phyloP scores from a whole-genome alignment of 805 yeast species.

The Nadsonia fulvescens region DNA sequence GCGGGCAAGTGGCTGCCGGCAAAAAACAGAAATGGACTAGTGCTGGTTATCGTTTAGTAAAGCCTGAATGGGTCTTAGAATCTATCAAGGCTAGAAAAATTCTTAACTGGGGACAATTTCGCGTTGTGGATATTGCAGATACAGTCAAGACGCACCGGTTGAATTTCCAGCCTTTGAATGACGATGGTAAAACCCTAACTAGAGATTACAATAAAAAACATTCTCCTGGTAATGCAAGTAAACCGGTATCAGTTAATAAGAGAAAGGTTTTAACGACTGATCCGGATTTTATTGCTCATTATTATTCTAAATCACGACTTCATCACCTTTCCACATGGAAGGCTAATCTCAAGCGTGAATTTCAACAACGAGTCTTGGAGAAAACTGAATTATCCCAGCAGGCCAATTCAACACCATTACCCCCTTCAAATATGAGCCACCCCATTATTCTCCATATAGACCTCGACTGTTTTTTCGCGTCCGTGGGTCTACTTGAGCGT shows the following conservation, averaged over 20 bases:
- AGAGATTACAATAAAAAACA: too few species aligned
- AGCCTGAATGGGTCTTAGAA: slow-evolving; percentile 67
- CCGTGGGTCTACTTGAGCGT: slow-evolving; percentile 51
- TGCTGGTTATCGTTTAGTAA: slow-evolving; percentile 52
- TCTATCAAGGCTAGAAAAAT: slow-evolving; percentile 30
- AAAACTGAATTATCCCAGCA: slow-evolving; percentile 15
- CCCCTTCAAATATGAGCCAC: too few species aligned
- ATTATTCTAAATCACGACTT: slow-evolving; percentile 64
- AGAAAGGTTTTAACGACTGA: too few species aligned
- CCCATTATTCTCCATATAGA: slow-evolving; percentile 57
- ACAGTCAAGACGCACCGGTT: too few species aligned
- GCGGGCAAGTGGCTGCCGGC: slow-evolving; percentile 67
- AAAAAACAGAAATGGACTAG: slow-evolving; percentile 47
- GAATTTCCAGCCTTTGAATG: too few species aligned
- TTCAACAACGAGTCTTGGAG: slow-evolving; percentile 27
- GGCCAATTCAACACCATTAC: too few species aligned
- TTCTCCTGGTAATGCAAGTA: too few species aligned
- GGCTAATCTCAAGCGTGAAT: slow-evolving; percentile 45
- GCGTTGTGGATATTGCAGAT: too few species aligned
- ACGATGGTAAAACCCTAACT: too few species aligned
- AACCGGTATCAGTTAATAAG: too few species aligned
- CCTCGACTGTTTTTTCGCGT: slow-evolving; percentile 86
- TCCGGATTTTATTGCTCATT: slow-evolving; percentile 54
- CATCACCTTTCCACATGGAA: slow-evolving; percentile 86
- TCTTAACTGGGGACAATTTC: slow-evolving; percentile 54